Evolutionary conservation across 2,329 filamentous ascomycete species (phyloP).

Genomic region (Monilinia fructigena): DNA sequence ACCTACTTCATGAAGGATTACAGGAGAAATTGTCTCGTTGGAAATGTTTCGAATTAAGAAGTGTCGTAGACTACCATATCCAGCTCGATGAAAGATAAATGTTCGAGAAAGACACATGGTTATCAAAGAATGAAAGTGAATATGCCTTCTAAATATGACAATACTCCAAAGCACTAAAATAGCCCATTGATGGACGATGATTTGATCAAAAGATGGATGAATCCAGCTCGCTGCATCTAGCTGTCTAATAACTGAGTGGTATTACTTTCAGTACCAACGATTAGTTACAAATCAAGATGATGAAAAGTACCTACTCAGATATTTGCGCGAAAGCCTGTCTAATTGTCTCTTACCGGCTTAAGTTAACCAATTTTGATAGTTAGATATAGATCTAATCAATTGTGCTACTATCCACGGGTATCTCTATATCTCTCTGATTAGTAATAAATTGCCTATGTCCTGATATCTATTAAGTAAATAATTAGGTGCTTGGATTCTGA

Average conservation of each 20-base stretch:
- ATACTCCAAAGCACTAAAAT: background rate
- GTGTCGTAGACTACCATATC: background rate
- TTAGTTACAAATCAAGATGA: too few relatives aligned
- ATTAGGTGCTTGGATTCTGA: too few relatives aligned
- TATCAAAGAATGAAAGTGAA: background rate
- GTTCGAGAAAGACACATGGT: background rate
- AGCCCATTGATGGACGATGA: background rate
- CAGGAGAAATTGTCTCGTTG: background rate
- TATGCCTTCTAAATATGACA: background rate
- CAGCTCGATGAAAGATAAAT: background rate
- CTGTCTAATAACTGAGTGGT: background rate
- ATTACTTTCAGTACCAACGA: too few relatives aligned
- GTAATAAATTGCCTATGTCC: too few relatives aligned
- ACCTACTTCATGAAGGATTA: background rate
- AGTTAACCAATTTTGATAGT: background rate
- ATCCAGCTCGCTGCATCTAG: too few relatives aligned
- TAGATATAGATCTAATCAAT: too few relatives aligned
- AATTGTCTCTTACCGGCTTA: conserved; percentile 1
- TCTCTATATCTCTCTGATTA: too few relatives aligned
- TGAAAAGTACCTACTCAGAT: too few relatives aligned
- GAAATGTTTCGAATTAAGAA: background rate
- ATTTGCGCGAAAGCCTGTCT: background rate
- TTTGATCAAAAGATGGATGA: background rate
- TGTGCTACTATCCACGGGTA: too few relatives aligned
- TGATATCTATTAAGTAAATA: too few relatives aligned